Evolutionary conservation across 2,329 filamentous ascomycete species (phyloP).

Genomic region (Sporothrix dimorphospora): DNA sequence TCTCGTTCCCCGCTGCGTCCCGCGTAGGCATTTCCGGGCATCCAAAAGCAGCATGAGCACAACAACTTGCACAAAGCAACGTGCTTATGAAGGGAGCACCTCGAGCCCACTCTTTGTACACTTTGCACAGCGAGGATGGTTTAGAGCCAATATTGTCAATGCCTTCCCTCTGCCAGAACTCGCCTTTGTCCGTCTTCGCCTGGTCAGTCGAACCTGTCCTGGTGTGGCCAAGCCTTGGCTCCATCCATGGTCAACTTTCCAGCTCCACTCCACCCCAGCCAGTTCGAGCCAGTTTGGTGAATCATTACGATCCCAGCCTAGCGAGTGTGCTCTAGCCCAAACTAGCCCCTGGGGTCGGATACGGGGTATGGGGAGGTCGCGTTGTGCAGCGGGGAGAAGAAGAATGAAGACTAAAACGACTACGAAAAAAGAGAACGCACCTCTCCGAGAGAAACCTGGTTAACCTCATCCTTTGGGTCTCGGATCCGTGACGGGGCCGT

Average conservation of each 20-base stretch:
- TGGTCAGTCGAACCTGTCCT: background rate
- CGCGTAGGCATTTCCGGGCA: background rate
- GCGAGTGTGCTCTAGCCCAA: constrained; percentile 10
- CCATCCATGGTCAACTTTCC: background rate
- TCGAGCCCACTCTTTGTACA: background rate
- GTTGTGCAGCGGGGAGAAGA: background rate
- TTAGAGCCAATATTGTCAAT: background rate
- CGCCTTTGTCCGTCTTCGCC: background rate
- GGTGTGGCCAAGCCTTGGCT: constrained; percentile 7
- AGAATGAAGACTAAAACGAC: background rate
- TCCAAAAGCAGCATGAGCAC: background rate
- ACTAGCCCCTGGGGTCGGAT: background rate
- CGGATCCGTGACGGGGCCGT: constrained; percentile 1
- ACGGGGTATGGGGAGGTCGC: background rate
- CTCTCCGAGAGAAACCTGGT: constrained; percentile 8
- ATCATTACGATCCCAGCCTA: constrained; percentile 20
- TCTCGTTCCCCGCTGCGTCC: background rate
- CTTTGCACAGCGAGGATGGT: background rate
- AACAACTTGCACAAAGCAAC: background rate
- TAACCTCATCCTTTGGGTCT: constrained; percentile 22
- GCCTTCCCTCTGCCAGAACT: background rate
- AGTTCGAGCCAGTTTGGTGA: constrained; percentile 9
- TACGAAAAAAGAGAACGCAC: background rate
- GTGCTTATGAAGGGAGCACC: background rate
- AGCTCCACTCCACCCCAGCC: constrained; percentile 3